Base-by-base conservation (phyloP, 2,329 filamentous ascomycete genomes). In the Cyanodermella asteris region DNA sequence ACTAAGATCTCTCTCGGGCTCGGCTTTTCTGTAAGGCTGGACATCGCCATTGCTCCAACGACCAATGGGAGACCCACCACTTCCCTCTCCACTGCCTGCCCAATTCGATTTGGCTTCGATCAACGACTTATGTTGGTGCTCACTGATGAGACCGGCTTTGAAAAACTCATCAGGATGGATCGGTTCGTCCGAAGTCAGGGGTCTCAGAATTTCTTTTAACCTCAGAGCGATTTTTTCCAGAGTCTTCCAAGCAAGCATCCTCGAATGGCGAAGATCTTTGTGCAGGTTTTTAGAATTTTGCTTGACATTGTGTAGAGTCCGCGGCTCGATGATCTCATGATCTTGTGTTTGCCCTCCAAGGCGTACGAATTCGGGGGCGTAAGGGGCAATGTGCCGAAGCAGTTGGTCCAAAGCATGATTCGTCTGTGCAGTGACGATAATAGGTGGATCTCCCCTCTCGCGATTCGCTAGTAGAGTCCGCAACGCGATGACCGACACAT, bases 351-450 rank as follows among this genome's bases (percentile, higher is more conserved):
- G 62, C 3, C 71, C 68, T 20, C 80, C 80, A 7, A 77, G 47
- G 6, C 72, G 61, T 24, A 72, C 50, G 29, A 81, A 69, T 1
- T 64, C 58, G 0, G 50, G 44, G 36, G 73, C 69, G 35, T 72
- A 73, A 5, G 51, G 40, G 1, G 66, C 53, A 10, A 80, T 56
- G 27, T 72, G 64, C 1, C 52, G 49, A 0, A 91, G 53, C 0
- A 93, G 54, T 40, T 91, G 81, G 36, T 93, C 81, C 1, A 91
- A 51, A 0, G 81, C 81, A 45, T 91, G 80, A 30, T 93, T 93
- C 0, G 81, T 93, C 38, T 91, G 80, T 6, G 78, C 80, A 0
- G 80, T 64, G 4, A 91, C 56, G 12, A 91, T 58, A 16, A 93
- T 69, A 0, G 76, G 76, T 6, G 69, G 60, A 29, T 72, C 65